A percentile compares a stretch with the other conserved stretches of the same genome.
These are phyloP conservation scores for Metschnikowia lachancei DNA, from an alignment of 805 yeast species.

Conservation along the genomic window DNA sequence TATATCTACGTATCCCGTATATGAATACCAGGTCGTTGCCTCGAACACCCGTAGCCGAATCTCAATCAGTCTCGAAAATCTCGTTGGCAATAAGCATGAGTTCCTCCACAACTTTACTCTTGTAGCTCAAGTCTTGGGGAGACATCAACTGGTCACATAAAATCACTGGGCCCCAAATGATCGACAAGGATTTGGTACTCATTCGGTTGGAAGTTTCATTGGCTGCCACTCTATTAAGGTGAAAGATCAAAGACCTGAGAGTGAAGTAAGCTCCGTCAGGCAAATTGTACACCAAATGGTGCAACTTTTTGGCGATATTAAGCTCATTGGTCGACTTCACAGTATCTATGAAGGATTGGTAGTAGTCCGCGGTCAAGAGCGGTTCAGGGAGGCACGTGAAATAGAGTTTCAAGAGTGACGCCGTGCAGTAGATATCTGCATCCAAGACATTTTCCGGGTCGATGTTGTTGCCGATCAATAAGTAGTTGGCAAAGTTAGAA, in stretches of 20 bases:
- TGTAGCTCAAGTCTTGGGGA: conserved; percentile 70
- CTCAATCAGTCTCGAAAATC: conserved; percentile 45
- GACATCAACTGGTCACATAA: conserved; percentile 64
- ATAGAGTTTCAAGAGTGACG: conserved; percentile 79
- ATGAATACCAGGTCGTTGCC: not conserved
- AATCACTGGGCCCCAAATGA: conserved; percentile 93
- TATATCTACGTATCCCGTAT: not conserved
- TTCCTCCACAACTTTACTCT: conserved; percentile 79
- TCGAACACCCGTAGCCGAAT: not conserved
- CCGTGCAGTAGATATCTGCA: conserved; percentile 83
- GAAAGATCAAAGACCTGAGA: conserved; percentile 78
- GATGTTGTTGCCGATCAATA: conserved; percentile 41
- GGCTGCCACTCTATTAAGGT: conserved; percentile 68
- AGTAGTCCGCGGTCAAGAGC: conserved; percentile 62
- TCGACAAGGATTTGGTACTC: conserved; percentile 77
- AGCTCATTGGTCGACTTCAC: conserved; percentile 49
- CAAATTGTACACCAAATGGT: conserved; percentile 80
- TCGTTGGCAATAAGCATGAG: conserved; percentile 80
- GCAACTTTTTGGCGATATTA: conserved; percentile 68
- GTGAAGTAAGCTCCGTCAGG: conserved; percentile 97
- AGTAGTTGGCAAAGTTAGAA: conserved; percentile 64
- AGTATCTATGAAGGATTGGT: conserved; percentile 62
- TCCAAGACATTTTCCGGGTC: conserved; percentile 53
- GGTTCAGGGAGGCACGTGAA: conserved; percentile 88
- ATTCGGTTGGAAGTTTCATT: conserved; percentile 68